Percentiles rank a stretch among this genome's conserved stretches.
Evolutionary conservation across 2,329 filamentous ascomycete genomes (phyloP).

Genomic region (Canariomyces notabilis): DNA sequence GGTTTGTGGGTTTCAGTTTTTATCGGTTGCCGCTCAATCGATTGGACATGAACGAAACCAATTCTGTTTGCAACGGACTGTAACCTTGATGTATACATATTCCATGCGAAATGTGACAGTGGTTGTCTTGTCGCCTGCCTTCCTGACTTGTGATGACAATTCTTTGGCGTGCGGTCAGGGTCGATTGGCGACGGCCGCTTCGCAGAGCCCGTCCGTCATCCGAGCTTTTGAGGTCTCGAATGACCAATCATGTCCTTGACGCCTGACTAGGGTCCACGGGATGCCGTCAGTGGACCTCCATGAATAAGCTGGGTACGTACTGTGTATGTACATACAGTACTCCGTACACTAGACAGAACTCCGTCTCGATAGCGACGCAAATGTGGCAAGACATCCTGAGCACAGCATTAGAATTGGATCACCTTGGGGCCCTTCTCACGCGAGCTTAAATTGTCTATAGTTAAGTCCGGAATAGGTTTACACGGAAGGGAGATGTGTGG

Average conservation of each 20-base stretch:
- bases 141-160: constrained; percentile 11
- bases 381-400: too few relatives aligned
- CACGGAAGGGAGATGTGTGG: not conserved
- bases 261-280: constrained; percentile 6
- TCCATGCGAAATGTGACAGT: not conserved
- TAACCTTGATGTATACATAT: too few relatives aligned
- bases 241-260: constrained; percentile 12
- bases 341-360: not conserved
- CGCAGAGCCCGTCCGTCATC: constrained; percentile 17
- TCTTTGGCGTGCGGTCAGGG: not conserved
- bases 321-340: not conserved
- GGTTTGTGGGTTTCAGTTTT: not conserved
- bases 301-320: constrained; percentile 1
- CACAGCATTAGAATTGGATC: too few relatives aligned
- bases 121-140: too few relatives aligned
- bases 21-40: not conserved
- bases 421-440: too few relatives aligned
- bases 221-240: constrained; percentile 1
- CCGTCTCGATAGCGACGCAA: not conserved
- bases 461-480: too few relatives aligned
- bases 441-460: too few relatives aligned
- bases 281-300: constrained; percentile 11
- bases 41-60: not conserved
- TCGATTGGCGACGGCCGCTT: constrained; percentile 6
- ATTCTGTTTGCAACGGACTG: not conserved